Base-by-base conservation (phyloP, 2,329 filamentous ascomycete genomes). In the Aureobasidium lini region DNA sequence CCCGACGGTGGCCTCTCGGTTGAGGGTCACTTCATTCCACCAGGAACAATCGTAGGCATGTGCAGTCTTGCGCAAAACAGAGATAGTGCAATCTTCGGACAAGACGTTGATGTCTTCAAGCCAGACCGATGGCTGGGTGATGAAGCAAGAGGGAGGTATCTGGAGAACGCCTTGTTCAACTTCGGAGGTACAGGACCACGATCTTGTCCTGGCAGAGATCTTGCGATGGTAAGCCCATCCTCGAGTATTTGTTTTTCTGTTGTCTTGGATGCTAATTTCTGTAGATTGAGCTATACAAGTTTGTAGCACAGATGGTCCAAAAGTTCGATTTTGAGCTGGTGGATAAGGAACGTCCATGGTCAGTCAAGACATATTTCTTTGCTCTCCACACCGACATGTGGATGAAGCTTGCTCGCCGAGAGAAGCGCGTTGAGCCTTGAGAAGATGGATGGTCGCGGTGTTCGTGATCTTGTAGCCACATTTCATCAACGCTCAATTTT, bases 71-170 rank as follows among this genome's bases (percentile, higher is more conserved):
- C 90, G 13, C 76, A 91, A 37, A 88, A 91, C 66, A 80, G 85
- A 2, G 79, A 84, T 2, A 77, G 78, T 4, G 82, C 85, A 56
- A 77, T 90, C 18, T 93, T 89, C 66, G 88, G 88, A 1, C 68
- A 76, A 0, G 84, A 90, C 62, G 82, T 83, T 0, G 83, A 89
- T 49, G 71, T 68, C 0, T 93, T 81, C 69, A 73, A 84, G 7
- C 88, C 88, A 0, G 88, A 91, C 71, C 72, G 88, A 46, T 90
- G 87, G 79, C 67, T 81, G 4, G 75, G 80, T 43, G 76, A 77
- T 1, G 64, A 79, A 52, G 62, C 46, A 32, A 46, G 39, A 34
- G 42, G 43, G 18, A 32, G 43, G 23, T 61, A 63, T 11, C 58
- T 65, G 47, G 64, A 67, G 31, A 37, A 61, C 23, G 60, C 54